Evolutionary conservation across 2,329 filamentous ascomycete species (phyloP).

Genomic region (Penicillium concentricum): DNA sequence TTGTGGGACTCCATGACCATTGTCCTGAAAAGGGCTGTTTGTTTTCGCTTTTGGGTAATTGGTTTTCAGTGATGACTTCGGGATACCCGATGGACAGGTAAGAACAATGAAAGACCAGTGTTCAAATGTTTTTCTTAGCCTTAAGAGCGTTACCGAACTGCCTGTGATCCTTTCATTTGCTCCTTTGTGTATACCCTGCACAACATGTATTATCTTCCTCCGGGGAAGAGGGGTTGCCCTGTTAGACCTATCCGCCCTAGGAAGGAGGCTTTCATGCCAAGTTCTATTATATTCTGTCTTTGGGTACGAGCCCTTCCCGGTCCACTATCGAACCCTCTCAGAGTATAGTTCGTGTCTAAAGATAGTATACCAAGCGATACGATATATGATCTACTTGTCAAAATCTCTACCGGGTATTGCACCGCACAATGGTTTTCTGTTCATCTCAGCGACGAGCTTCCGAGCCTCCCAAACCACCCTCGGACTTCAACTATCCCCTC

Average conservation of each 20-base stretch:
- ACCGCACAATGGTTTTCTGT: conserved; percentile 10
- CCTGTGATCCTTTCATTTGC: neutral
- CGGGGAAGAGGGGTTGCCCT: neutral
- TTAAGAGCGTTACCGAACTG: neutral
- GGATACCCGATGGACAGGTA: neutral
- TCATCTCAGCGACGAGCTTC: conserved; percentile 7
- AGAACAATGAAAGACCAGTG: neutral
- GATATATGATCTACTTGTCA: neutral
- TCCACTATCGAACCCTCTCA: conserved; percentile 5
- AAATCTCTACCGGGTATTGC: neutral
- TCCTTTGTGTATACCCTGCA: neutral
- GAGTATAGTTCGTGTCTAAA: conserved; percentile 13
- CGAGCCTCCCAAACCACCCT: neutral
- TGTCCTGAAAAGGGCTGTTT: neutral
- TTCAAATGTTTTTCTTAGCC: neutral
- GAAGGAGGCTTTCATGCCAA: neutral
- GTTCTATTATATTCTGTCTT: conserved; percentile 1
- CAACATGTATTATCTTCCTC: neutral
- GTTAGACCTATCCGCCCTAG: neutral
- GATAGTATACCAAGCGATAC: conserved; percentile 5
- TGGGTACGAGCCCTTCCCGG: conserved; percentile 15
- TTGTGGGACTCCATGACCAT: neutral
- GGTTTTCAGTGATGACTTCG: neutral
- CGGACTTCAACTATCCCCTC: neutral
- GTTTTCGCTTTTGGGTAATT: neutral